phyloP scores from a whole-genome alignment of 2,329 filamentous ascomycete species.

The Scortechinia acanthostroma region DNA sequence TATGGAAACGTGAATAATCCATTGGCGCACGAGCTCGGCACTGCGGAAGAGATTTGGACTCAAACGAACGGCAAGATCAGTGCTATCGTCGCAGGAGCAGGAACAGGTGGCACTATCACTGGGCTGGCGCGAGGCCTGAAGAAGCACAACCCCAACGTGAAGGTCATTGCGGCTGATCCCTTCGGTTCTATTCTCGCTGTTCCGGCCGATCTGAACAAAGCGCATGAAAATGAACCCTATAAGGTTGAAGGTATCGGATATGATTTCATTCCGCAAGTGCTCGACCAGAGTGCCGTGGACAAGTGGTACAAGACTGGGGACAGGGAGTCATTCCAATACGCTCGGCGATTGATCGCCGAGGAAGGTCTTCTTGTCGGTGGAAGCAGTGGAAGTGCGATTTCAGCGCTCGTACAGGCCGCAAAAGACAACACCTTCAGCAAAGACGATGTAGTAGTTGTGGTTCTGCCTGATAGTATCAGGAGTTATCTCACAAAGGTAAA shows the following conservation, averaged over 20 bases:
- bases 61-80: conserved; percentile 80
- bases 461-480: conserved; percentile 90
- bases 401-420: conserved; percentile 70
- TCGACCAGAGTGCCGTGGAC: conserved; percentile 74
- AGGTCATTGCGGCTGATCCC: conserved; percentile 87
- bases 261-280: conserved; percentile 92
- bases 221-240: conserved; percentile 76
- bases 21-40: conserved; percentile 84
- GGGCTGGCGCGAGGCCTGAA: conserved; percentile 77
- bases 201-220: conserved; percentile 72
- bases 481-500: conserved; percentile 75
- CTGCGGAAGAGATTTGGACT: conserved; percentile 90
- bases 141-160: conserved; percentile 80
- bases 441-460: conserved; percentile 81
- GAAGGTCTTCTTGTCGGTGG: conserved; percentile 91
- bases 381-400: conserved; percentile 86
- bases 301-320: conserved; percentile 99
- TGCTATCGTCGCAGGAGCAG: conserved; percentile 82
- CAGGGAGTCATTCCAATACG: conserved; percentile 79
- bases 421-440: conserved; percentile 72
- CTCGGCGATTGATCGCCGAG: conserved; percentile 84
- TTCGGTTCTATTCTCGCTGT: conserved; percentile 84
- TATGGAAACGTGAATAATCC: conserved; percentile 91
- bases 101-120: conserved; percentile 91
- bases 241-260: conserved; percentile 99